phyloP scores from a whole-genome alignment of 108 stramenopile genomes.

The Nitzschia sp. region DNA sequence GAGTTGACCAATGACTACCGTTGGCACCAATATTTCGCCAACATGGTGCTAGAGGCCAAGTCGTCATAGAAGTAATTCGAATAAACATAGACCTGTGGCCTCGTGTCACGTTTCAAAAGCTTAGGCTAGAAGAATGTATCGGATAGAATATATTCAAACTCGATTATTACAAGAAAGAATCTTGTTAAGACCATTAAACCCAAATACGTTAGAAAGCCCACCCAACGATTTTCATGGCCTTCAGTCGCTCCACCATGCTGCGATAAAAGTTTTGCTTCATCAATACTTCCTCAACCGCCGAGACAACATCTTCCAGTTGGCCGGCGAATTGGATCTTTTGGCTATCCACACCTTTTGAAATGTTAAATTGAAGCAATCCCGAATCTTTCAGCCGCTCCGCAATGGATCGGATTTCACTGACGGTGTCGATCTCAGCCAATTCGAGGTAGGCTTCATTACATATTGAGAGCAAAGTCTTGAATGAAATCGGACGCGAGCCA shows the following conservation, averaged over 20 bases:
- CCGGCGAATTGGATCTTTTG: slow-evolving; percentile 48
- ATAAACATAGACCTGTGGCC: no score
- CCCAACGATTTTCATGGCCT: neutral
- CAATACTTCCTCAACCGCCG: slow-evolving; percentile 54
- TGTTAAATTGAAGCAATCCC: slow-evolving; percentile 30
- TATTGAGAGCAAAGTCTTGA: slow-evolving; percentile 33
- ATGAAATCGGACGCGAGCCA: slow-evolving; percentile 31
- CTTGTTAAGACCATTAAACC: no score
- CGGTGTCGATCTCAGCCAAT: slow-evolving; percentile 17
- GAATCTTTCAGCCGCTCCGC: slow-evolving; percentile 50
- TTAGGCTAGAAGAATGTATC: no score
- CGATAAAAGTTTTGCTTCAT: slow-evolving; percentile 41
- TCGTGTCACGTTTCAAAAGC: no score
- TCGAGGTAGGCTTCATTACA: slow-evolving; percentile 29
- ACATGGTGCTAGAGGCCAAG: slow-evolving; percentile 53
- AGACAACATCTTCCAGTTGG: slow-evolving; percentile 71
- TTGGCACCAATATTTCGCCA: slow-evolving; percentile 95
- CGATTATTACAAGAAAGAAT: no score
- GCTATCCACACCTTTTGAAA: neutral
- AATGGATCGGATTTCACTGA: slow-evolving; percentile 38
- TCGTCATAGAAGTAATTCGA: slow-evolving; percentile 23
- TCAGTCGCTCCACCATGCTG: slow-evolving; percentile 32
- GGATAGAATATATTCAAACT: no score
- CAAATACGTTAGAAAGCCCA: neutral
- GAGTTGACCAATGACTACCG: slow-evolving; percentile 91